These are phyloP conservation scores for Ophiostoma himal-ulmi DNA, from an alignment of 2,329 filamentous ascomycete genomes.

Conservation along the genomic window DNA sequence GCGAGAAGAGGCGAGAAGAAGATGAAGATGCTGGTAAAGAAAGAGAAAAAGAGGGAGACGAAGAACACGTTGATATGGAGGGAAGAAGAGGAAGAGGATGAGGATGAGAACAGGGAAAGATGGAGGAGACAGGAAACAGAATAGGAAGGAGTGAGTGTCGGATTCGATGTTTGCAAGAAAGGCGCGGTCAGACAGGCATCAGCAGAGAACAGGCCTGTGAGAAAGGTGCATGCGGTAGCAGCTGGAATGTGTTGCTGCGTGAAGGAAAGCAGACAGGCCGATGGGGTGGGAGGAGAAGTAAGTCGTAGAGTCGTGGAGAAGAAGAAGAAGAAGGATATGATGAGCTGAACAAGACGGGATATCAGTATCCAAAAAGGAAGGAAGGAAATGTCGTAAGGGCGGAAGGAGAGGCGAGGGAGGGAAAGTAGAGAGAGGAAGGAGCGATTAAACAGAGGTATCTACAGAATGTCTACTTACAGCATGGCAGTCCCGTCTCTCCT, in stretches of 20 bases:
- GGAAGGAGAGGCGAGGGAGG: neutral
- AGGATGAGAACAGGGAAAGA: neutral
- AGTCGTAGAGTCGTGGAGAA: neutral
- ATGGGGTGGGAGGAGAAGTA: neutral
- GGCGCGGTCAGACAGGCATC: constrained; percentile 13
- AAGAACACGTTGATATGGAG: neutral
- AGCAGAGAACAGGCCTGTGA: neutral
- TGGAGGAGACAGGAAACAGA: neutral
- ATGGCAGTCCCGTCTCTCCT: neutral
- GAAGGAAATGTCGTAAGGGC: neutral
- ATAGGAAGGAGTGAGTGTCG: neutral
- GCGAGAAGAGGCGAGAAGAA: neutral
- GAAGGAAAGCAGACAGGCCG: neutral
- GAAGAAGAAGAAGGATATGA: neutral
- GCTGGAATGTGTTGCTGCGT: constrained; percentile 7
- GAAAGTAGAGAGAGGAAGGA: neutral
- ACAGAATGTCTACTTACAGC: neutral
- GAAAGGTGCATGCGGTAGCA: neutral
- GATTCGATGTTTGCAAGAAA: neutral
- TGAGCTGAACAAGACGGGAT: neutral
- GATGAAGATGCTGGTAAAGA: neutral
- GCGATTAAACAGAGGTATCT: neutral
- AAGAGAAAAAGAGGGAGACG: neutral
- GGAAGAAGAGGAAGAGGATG: neutral
- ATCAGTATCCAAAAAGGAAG: neutral